phyloP scores from a whole-genome alignment of 768 basidiomycete species.

The Calocybe indica region DNA sequence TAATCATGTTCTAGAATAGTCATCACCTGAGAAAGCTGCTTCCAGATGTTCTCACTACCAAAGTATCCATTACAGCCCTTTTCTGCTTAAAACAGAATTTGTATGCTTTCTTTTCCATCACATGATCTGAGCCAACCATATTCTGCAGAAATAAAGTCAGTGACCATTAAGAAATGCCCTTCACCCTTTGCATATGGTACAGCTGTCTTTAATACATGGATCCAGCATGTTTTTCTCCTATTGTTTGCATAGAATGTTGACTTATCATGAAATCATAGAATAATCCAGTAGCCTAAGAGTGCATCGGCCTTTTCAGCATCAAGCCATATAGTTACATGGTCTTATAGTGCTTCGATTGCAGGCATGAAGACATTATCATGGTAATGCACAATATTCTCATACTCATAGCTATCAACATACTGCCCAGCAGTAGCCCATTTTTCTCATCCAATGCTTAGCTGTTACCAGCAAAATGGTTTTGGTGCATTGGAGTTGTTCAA shows the following conservation, averaged over 20 bases:
- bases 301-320: conserved; percentile 8
- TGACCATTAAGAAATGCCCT: conserved; percentile 24
- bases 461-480: conserved; percentile 11
- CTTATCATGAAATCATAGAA: conserved; percentile 23
- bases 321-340: conserved; percentile 7
- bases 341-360: conserved; percentile 7
- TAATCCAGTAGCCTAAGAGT: background rate
- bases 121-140: conserved; percentile 20
- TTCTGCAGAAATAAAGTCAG: conserved; percentile 28
- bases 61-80: conserved; percentile 19
- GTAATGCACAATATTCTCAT: conserved; percentile 22
- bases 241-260: conserved; percentile 32
- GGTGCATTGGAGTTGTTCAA: conserved; percentile 3
- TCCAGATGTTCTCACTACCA: conserved; percentile 15
- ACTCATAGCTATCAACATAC: conserved; percentile 27
- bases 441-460: conserved; percentile 17
- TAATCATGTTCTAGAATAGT: conserved; percentile 14
- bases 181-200: conserved; percentile 27
- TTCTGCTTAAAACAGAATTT: conserved; percentile 17
- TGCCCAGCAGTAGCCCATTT: conserved; percentile 17
- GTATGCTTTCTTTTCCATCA: conserved; percentile 13
- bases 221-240: conserved; percentile 15
- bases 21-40: conserved; percentile 17
- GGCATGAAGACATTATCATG: conserved; percentile 15
- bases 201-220: conserved; percentile 10